Evolutionary conservation across 1,139 yeast species (phyloP), one percentile per base, ranked within the genome.

Genomic region (Scheffersomyces quercinus): DNA sequence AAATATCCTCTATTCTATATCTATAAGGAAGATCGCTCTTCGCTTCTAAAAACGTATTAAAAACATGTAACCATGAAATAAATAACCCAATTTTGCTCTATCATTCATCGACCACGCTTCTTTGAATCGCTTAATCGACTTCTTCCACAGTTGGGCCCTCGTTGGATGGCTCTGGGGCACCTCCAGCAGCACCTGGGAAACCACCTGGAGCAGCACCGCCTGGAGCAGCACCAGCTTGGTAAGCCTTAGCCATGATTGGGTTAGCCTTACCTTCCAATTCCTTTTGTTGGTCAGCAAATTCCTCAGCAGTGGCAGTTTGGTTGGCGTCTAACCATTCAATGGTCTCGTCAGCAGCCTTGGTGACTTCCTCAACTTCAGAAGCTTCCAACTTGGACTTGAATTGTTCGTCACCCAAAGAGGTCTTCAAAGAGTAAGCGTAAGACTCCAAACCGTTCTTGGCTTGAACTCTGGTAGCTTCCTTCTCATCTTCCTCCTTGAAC

Each of bases 141-240:
- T 88, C 96, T 81, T 88, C 96, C 60, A 88, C 96, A 65, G 95
- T 87, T 73, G 96, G 96, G 62, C 93, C 93, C 61, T 84, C 89
- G 65, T 80, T 80, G 56, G 77, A 60, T 49, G 71, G 68, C 43
- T 69, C 70, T 47, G 73, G 82, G 59, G 83, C 83, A 61, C 82
- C 83, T 62, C 80, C 84, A 56, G 68, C 70, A 56, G 75, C 82
- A 65, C 85, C 87, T 63, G 85, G 85, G 72, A 70, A 62, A 79
- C 67, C 86, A 68, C 84, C 87, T 66, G 84, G 82, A 54, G 77
- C 86, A 64, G 83, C 85, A 62, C 73, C 77, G 54, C 68, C 76
- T 61, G 77, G 76, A 54, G 76, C 74, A 61, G 70, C 79, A 69
- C 83, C 84, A 53, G 78, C 85, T 71, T 81, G 85, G 86, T 88